phyloP scores from a whole-genome alignment of 441 rosid species.

The Hura crepitans region DNA sequence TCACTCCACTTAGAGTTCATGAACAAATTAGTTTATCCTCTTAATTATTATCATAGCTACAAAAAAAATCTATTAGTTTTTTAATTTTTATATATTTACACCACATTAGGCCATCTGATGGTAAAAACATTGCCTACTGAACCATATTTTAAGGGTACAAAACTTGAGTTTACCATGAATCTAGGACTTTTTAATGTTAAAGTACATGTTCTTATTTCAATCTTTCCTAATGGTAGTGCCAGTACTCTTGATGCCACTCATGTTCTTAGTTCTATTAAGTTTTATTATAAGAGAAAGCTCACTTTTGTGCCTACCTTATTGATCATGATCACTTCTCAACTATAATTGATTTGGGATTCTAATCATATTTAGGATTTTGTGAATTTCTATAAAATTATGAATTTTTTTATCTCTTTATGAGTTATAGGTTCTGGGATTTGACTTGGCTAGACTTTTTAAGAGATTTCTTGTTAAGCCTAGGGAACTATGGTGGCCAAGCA shows the following conservation, averaged over 20 bases:
- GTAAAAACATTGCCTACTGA: constrained; percentile 46
- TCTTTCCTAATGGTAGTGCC: constrained; percentile 77
- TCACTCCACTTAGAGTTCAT: too few species aligned
- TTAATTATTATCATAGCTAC: too few species aligned
- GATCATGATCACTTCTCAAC: constrained; percentile 78
- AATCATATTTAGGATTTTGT: neutral
- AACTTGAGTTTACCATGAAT: constrained; percentile 51
- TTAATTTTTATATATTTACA: too few species aligned
- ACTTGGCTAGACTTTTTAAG: constrained; percentile 82
- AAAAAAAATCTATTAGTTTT: too few species aligned
- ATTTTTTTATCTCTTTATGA: neutral
- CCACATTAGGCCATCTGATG: constrained; percentile 67
- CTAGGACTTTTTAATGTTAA: constrained; percentile 75
- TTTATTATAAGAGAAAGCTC: constrained; percentile 54
- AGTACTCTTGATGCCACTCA: constrained; percentile 74
- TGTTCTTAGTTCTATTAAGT: constrained; percentile 62
- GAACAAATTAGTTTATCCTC: too few species aligned
- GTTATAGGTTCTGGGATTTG: constrained; percentile 64
- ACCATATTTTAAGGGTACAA: constrained; percentile 40
- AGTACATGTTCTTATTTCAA: constrained; percentile 83
- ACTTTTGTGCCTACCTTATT: constrained; percentile 57
- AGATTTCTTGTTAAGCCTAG: constrained; percentile 72
- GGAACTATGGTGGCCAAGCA: constrained; percentile 88
- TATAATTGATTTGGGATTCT: constrained; percentile 25
- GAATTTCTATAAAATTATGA: neutral